Percentiles rank a stretch among this genome's conserved stretches.
Conservation (phyloP, 2,329 filamentous ascomycete genomes). For the Neofusicoccum sp. region DNA sequence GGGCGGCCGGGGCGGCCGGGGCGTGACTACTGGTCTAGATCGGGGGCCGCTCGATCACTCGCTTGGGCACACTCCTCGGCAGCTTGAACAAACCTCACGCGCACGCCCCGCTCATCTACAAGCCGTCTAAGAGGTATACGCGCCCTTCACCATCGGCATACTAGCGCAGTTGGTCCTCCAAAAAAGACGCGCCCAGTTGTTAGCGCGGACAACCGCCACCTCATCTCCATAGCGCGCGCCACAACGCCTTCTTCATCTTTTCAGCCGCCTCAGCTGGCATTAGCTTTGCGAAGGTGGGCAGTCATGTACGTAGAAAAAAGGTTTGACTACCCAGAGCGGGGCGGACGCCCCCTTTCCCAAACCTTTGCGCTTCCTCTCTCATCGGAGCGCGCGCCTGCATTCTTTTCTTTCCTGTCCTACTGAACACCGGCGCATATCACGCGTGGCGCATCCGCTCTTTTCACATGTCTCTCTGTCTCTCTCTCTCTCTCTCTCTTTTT, state of each 20-base stretch:
- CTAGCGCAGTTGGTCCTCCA: not conserved
- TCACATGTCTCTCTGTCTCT: no score
- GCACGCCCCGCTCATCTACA: no score
- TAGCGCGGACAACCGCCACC: not conserved
- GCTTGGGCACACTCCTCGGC: not conserved
- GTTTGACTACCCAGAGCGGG: not conserved
- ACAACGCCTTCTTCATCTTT: not conserved
- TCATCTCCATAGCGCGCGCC: not conserved
- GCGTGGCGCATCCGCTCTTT: slow-evolving; percentile 11
- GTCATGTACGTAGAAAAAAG: not conserved
- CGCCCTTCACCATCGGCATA: not conserved
- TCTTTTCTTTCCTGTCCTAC: not conserved
- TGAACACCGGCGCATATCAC: not conserved
- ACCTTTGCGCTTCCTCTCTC: not conserved
- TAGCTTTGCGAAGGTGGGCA: not conserved
- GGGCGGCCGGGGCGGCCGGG: not conserved
- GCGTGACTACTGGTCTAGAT: slow-evolving; percentile 8
- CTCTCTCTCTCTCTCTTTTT: not conserved
- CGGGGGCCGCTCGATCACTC: not conserved
- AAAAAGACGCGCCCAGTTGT: not conserved
- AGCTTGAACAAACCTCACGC: no score
- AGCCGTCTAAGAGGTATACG: no score
- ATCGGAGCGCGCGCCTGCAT: not conserved
- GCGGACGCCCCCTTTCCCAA: not conserved
- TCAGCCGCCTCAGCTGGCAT: not conserved